Conservation (phyloP, 345 rosid genomes). For the Linum tenue region DNA sequence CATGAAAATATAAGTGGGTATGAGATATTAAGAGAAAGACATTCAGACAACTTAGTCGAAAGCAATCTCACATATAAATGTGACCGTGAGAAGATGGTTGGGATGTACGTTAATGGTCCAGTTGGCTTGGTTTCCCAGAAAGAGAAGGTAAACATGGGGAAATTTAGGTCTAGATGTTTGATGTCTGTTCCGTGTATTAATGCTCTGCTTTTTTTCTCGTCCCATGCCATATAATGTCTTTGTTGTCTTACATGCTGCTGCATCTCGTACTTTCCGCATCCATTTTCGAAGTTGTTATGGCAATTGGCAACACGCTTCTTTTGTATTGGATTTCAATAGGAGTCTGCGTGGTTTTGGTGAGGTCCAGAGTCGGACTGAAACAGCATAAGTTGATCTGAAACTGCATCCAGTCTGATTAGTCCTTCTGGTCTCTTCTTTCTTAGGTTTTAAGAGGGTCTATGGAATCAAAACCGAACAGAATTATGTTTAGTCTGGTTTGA, state of each 20-base stretch:
- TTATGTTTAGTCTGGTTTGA: too few species aligned
- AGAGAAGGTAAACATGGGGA: conserved; percentile 53
- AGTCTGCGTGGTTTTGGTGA: too few species aligned
- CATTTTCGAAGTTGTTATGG: too few species aligned
- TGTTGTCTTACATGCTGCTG: conserved; percentile 9
- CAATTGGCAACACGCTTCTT: too few species aligned
- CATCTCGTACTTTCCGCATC: neutral
- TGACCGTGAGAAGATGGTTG: conserved; percentile 23
- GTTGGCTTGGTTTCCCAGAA: conserved; percentile 34
- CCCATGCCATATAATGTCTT: conserved; percentile 9
- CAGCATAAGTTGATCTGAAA: too few species aligned
- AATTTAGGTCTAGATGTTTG: conserved; percentile 21
- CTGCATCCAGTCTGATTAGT: too few species aligned
- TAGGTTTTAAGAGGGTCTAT: too few species aligned
- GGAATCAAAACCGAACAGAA: too few species aligned
- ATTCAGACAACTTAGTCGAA: conserved; percentile 9
- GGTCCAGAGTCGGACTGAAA: too few species aligned
- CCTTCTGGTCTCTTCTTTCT: too few species aligned
- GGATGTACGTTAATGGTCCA: conserved; percentile 29
- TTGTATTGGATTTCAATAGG: too few species aligned
- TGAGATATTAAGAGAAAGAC: conserved; percentile 25
- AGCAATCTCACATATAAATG: conserved; percentile 24
- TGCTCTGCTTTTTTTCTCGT: conserved; percentile 17
- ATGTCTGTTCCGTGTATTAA: conserved; percentile 20
- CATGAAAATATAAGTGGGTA: conserved; percentile 16